Base-by-base conservation (phyloP, 192 early-diverging fungal species). In the Phycomyces blakesleeanus region DNA sequence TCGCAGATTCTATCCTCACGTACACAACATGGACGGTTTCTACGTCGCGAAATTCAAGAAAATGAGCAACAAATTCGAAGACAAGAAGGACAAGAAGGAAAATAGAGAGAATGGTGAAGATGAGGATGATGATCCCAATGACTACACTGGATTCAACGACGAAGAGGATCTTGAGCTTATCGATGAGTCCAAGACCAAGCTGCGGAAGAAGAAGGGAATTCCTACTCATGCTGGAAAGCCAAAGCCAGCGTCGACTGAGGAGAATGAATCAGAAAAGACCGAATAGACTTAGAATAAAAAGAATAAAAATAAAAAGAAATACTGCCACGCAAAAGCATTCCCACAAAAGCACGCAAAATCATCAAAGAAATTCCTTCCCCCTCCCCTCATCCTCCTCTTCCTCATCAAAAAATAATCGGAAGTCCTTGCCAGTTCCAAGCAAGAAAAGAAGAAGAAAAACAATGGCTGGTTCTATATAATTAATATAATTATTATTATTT, bases 1-100 rank as follows among this genome's bases (percentile, higher is more conserved):
- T 1, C 79, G 92, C 54, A 82, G 97, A 40, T 97, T 90, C 78
- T 99, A 97, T 75, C 94, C 97, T 38, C 97, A 99, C 67, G 86
- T 94, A 25, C 91, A 98, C 74, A 99, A 99, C 73, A 98, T 99
- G 97, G 97, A 99, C 73, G 97, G 97, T 39, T 99, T 99, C 86
- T 99, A 84, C 78, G 95, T 99, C 12, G 92, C 97, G 50, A 99
- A 99, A 66, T 87, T 99, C 74, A 91, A 97, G 72, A 98, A 99
- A 77, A 73, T 89, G 9, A 90, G 89, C 51, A 98, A 97, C 81
- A 93, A 92, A 78, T 57, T 53, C n/a, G 51, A 60, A 20, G 86
- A 88, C 22, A 56, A 59, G 21, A 76, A 71, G 57, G 75, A 73
- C 34, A 57, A 65, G 26, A 72, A 85, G 40, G 73, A 73, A 27